phyloP scores from a whole-genome alignment of 106 monocot genomes.

The Apostasia shenzhenica region DNA sequence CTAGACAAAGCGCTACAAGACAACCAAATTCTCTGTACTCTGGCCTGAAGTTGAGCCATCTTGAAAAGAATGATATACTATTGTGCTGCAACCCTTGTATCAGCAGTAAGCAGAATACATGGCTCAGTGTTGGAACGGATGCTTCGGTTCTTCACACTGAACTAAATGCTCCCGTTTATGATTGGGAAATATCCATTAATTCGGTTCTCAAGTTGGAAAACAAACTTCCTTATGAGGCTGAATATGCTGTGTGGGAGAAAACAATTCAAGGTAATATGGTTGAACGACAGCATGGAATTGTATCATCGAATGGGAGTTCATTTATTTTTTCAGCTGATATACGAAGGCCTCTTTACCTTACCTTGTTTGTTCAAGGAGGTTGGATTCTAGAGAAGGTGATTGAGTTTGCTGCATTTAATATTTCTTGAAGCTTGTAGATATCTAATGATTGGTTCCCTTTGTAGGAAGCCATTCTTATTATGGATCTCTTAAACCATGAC shows the following conservation, averaged over 20 bases:
- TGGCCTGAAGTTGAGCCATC: slow-evolving; percentile 57
- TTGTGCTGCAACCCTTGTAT: slow-evolving; percentile 38
- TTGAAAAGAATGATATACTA: slow-evolving; percentile 84
- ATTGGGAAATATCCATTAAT: slow-evolving; percentile 91
- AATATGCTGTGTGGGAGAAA: slow-evolving; percentile 88
- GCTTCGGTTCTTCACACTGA: slow-evolving; percentile 92
- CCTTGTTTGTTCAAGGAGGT: slow-evolving; percentile 84
- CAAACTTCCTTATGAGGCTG: slow-evolving; percentile 82
- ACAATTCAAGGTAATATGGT: slow-evolving; percentile 54
- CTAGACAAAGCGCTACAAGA: slow-evolving; percentile 39
- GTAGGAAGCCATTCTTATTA: slow-evolving; percentile 69
- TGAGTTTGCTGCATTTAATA: not conserved
- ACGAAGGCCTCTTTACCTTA: slow-evolving; percentile 68
- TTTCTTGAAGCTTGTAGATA: not conserved
- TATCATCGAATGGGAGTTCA: slow-evolving; percentile 52
- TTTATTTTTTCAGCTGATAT: slow-evolving; percentile 79
- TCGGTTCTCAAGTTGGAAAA: slow-evolving; percentile 82
- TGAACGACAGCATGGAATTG: slow-evolving; percentile 72
- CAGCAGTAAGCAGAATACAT: slow-evolving; percentile 37
- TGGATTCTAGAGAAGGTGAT: slow-evolving; percentile 93
- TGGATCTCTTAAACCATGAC: slow-evolving; percentile 46
- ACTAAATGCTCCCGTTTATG: slow-evolving; percentile 83
- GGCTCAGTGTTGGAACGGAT: slow-evolving; percentile 82
- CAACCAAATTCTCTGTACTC: slow-evolving; percentile 20
- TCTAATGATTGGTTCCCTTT: slow-evolving; percentile 4